Conservation (phyloP, 2,329 filamentous ascomycete species). For the Ophiostoma australiae region DNA sequence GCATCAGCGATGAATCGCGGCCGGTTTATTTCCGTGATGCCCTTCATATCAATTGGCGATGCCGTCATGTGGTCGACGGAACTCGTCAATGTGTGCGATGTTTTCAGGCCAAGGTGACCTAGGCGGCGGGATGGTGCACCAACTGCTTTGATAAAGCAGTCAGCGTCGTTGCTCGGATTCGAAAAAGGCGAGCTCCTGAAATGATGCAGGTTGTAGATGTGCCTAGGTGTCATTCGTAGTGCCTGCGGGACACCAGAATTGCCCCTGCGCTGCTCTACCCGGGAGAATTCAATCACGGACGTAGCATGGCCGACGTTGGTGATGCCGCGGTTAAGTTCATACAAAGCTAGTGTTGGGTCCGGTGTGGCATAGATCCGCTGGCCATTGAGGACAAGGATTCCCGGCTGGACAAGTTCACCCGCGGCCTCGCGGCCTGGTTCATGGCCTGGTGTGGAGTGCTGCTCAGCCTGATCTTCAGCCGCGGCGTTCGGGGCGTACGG, state of each 20-base stretch:
- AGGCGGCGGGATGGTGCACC: not conserved
- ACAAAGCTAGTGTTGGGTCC: not conserved
- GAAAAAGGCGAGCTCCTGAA: not conserved
- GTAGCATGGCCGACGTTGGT: not conserved
- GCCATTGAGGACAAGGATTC: not conserved
- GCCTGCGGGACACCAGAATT: not conserved
- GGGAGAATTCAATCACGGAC: not conserved
- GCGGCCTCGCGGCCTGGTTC: not conserved
- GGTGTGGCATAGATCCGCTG: not conserved
- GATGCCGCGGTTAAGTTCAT: not conserved
- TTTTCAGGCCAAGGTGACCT: not conserved
- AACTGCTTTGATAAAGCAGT: not conserved
- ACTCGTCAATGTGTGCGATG: not conserved
- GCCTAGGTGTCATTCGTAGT: not conserved
- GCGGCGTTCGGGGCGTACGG: not conserved
- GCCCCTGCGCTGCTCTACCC: not conserved
- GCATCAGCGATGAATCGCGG: not conserved
- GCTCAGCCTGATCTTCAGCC: not conserved
- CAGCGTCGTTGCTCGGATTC: not conserved
- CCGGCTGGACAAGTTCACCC: not conserved
- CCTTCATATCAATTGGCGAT: not conserved
- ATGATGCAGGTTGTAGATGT: conserved; percentile 4
- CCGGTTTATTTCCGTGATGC: not conserved
- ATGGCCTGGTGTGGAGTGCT: not conserved
- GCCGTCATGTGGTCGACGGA: not conserved